Percentiles rank a stretch among this genome's conserved stretches.
phyloP scores from a whole-genome alignment of 2,329 filamentous ascomycete species.

The Esteya vermicola region DNA sequence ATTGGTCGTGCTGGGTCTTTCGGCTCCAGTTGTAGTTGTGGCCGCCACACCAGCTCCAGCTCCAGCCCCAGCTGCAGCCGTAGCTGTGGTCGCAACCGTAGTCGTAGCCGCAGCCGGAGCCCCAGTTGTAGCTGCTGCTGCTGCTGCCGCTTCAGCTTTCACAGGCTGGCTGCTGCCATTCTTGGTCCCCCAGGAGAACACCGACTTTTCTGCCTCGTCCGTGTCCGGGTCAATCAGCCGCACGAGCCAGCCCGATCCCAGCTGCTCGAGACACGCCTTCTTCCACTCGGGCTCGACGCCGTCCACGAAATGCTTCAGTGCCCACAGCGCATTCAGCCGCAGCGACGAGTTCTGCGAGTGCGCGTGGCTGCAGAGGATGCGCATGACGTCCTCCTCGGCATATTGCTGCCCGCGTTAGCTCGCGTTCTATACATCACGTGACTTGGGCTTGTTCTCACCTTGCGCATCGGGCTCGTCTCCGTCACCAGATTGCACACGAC shows the following conservation, averaged over 20 bases:
- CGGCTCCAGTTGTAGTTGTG: too few species aligned
- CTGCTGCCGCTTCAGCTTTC: slow-evolving; percentile 10
- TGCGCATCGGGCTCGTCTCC: slow-evolving; percentile 83
- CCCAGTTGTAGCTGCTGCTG: neutral
- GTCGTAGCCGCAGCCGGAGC: slow-evolving; percentile 11
- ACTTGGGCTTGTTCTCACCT: slow-evolving; percentile 37
- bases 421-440: too few species aligned
- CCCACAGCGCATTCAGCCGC: slow-evolving; percentile 80
- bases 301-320: slow-evolving; percentile 77
- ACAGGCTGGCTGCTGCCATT: too few species aligned
- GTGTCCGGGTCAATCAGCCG: slow-evolving; percentile 56
- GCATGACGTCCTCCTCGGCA: slow-evolving; percentile 58
- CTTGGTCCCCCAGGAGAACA: slow-evolving; percentile 23
- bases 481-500: slow-evolving; percentile 74
- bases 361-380: slow-evolving; percentile 68
- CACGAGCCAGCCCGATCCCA: slow-evolving; percentile 69
- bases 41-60: neutral
- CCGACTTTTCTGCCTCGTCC: slow-evolving; percentile 30
- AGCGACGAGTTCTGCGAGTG: slow-evolving; percentile 68
- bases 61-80: too few species aligned
- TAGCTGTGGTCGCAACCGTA: slow-evolving; percentile 14
- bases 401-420: slow-evolving; percentile 39
- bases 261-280: slow-evolving; percentile 60
- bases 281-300: slow-evolving; percentile 59
- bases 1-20: neutral